phyloP scores from a whole-genome alignment of 2,329 filamentous ascomycete species.

The Fusarium paranaense region DNA sequence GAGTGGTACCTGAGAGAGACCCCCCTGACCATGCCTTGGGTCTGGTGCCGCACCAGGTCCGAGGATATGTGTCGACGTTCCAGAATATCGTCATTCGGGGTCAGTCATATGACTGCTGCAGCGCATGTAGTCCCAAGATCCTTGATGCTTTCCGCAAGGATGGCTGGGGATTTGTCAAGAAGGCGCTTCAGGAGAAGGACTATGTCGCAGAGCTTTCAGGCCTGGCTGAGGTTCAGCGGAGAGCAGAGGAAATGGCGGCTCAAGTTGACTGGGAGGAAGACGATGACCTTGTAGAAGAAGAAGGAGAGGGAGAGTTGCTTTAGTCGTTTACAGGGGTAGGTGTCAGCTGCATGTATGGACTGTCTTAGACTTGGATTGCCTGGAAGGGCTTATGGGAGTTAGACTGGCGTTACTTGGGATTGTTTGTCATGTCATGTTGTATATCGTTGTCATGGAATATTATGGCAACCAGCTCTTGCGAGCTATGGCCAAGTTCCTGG shows the following conservation, averaged over 20 bases:
- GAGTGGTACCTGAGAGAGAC: constrained; percentile 63
- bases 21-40: constrained; percentile 71
- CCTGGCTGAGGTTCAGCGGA: constrained; percentile 76
- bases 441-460: neutral
- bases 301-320: constrained; percentile 29
- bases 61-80: constrained; percentile 81
- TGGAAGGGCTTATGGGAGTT: neutral
- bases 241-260: constrained; percentile 62
- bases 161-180: constrained; percentile 82
- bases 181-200: constrained; percentile 78
- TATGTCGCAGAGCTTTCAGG: constrained; percentile 84
- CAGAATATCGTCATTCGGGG: constrained; percentile 80
- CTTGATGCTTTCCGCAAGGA: constrained; percentile 74
- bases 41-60: constrained; percentile 82
- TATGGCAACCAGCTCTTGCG: neutral
- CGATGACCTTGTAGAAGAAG: constrained; percentile 53
- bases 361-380: constrained; percentile 13
- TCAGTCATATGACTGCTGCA: constrained; percentile 82
- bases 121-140: constrained; percentile 80
- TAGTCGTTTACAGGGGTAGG: constrained; percentile 1
- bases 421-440: neutral
- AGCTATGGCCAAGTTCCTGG: neutral
- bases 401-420: constrained; percentile 20
- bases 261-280: constrained; percentile 73
- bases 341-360: neutral